Conservation (phyloP, 1,284 basidiomycete species). For the Ustilago curta region DNA sequence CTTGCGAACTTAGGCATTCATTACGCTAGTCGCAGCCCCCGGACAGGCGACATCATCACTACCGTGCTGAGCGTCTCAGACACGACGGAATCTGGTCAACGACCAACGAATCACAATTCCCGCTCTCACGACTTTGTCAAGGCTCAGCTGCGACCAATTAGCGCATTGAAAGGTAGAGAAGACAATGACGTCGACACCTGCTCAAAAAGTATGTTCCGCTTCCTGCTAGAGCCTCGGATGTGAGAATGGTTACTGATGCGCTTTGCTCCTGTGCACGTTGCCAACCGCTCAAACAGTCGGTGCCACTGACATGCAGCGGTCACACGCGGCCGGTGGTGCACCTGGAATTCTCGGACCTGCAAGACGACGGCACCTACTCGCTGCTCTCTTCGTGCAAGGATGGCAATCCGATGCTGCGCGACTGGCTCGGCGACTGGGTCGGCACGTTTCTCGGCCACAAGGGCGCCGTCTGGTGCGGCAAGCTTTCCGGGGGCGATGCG, state of each 20-base stretch:
- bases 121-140: background rate
- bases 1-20: too few species aligned
- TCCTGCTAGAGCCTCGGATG: too few species aligned
- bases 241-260: background rate
- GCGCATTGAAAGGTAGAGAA: too few species aligned
- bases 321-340: constrained; percentile 86
- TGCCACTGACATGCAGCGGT: constrained; percentile 73
- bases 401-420: constrained; percentile 67
- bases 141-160: background rate
- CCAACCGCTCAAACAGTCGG: constrained; percentile 38
- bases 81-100: too few species aligned
- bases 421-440: constrained; percentile 89
- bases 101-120: background rate
- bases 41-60: too few species aligned
- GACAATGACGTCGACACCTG: constrained; percentile 44
- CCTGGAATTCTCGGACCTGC: constrained; percentile 86
- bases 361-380: constrained; percentile 72
- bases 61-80: too few species aligned
- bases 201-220: constrained; percentile 40
- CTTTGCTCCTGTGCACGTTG: background rate
- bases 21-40: too few species aligned
- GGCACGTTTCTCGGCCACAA: constrained; percentile 98
- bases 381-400: constrained; percentile 68
- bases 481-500: constrained; percentile 78
- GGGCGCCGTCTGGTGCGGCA: constrained; percentile 97